Evolutionary conservation across 441 rosid genomes (phyloP), one percentile per base, ranked within the genome.

Genomic region (Daphne laureola): DNA sequence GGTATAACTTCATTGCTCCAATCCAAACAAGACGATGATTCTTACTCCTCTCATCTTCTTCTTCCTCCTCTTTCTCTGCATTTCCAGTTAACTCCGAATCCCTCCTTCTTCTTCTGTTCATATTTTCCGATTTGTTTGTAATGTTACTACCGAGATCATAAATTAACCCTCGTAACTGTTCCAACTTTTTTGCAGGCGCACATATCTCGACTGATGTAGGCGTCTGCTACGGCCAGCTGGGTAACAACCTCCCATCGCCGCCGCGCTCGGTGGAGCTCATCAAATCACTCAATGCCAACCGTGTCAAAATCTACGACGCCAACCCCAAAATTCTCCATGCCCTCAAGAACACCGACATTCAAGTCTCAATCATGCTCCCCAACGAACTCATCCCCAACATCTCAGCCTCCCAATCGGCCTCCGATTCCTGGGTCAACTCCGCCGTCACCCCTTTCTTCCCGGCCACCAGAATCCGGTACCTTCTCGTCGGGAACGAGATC

Each of bases 401-500:
- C 15, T 70, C 85, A 14, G 59, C 75, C 0, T 67, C 74, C 67
- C 88, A 83, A 63, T 55, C 64, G 18, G 12, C 36, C 18, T 89
- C 96, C 0, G 67, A 80, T 23, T 51, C 66, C 27, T 87, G 96
- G 98, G 82, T 90, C 2, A 59, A 23, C 31, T 65, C 66, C 64
- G 83, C 85, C 58, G 75, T 90, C 72, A 62, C 82, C 25, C 65
- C 70, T 5, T 79, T 68, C 67, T 72, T 83, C 46, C 92, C 98
- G 0, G 38, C 59, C 8, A 91, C 92, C 7, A 83, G 54, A 73
- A 77, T 91, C 27, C 75, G 83, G 0, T 77, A 72, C 67, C 38
- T 91, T 14, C 81, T 83, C 0, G 86, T 87, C 0, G 98, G 96
- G 12, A 85, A 87, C 17, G 84, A 87, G 55, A 65, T 85, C 59